Evolutionary conservation across 495 filamentous ascomycete genomes (phyloP).

Genomic region (Penicillium psychrofluorescens): DNA sequence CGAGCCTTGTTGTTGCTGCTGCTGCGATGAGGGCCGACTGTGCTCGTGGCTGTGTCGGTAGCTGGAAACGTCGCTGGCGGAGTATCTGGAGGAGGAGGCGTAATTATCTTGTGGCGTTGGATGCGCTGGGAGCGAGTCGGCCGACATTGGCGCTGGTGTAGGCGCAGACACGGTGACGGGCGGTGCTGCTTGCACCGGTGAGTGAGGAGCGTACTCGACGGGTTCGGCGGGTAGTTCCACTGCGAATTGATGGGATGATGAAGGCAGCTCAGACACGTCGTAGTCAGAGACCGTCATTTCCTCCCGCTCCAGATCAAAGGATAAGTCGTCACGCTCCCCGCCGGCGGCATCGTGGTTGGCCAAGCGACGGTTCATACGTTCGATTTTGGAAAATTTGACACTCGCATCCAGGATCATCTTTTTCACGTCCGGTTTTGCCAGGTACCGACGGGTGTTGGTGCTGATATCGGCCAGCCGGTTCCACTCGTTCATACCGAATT

Average conservation of each 20-base stretch:
- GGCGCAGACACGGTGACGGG: slow-evolving; percentile 19
- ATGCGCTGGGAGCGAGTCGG: slow-evolving; percentile 26
- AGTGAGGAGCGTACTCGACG: slow-evolving; percentile 26
- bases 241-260: slow-evolving; percentile 41
- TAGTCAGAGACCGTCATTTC: slow-evolving; percentile 12
- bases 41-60: slow-evolving; percentile 31
- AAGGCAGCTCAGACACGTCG: slow-evolving; percentile 14
- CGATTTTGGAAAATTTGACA: slow-evolving; percentile 76
- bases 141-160: background rate
- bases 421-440: slow-evolving; percentile 65
- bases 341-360: slow-evolving; percentile 33
- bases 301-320: slow-evolving; percentile 19
- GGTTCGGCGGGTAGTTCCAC: slow-evolving; percentile 59
- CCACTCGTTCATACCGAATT: slow-evolving; percentile 99
- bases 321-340: slow-evolving; percentile 17
- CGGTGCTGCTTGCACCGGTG: slow-evolving; percentile 16
- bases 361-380: slow-evolving; percentile 53
- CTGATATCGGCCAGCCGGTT: slow-evolving; percentile 85
- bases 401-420: slow-evolving; percentile 67
- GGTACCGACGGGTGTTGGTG: slow-evolving; percentile 79
- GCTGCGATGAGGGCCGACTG: slow-evolving; percentile 26
- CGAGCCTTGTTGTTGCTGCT: slow-evolving; percentile 29
- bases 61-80: slow-evolving; percentile 26
- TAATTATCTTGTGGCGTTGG: slow-evolving; percentile 25
- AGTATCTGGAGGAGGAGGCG: slow-evolving; percentile 21